Evolutionary conservation across 495 filamentous ascomycete species (phyloP), one percentile per base, ranked within the genome.

Genomic region (Penicillium desertorum): DNA sequence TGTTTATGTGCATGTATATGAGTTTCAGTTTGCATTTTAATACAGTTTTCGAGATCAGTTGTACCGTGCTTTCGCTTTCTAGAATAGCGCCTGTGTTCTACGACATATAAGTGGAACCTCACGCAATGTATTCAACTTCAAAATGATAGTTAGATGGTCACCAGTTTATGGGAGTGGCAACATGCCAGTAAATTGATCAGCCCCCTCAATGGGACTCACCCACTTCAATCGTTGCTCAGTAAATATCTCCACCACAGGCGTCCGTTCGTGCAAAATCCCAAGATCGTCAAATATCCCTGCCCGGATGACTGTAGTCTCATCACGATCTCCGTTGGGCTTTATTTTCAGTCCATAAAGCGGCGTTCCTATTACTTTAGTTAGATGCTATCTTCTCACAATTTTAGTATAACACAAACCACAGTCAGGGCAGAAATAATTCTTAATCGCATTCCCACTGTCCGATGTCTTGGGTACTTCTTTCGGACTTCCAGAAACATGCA

Each of bases 381-480:
- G 58, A 37, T 22, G 36, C 11, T 37, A 17, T 48, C 19, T 51
- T 51, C 8, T n/a, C 45, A 48, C 10, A 56, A 9, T 2, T 1
- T 49, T 10, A 29, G 36, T 49, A 20, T 32, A 32, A 47, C 42
- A 63, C 68, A 49, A 1, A 74, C 73, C 73, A 65, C 73, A 76
- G 22, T 76, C 71, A 0, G 70, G 45, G 53, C 73, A 76, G 58
- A 73, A 73, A 59, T 68, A 73, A 23, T 74, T 76, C 51, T 42
- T 62, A 1, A 74, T 54, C 16, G 48, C 1, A 45, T 73, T 76
- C 43, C 71, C 73, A 59, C 70, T 74, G 39, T 74, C 73, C 9
- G 73, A 42, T 9, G 48, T 66, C 49, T 74, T 76, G 0, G 59
- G 27, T 9, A 73, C 51, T 58, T 54, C 70, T 47, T 72, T 73